Evolutionary conservation across 2,329 filamentous ascomycete species (phyloP), one percentile per base, ranked within the genome.

Genomic region (Penicillium frequentans): DNA sequence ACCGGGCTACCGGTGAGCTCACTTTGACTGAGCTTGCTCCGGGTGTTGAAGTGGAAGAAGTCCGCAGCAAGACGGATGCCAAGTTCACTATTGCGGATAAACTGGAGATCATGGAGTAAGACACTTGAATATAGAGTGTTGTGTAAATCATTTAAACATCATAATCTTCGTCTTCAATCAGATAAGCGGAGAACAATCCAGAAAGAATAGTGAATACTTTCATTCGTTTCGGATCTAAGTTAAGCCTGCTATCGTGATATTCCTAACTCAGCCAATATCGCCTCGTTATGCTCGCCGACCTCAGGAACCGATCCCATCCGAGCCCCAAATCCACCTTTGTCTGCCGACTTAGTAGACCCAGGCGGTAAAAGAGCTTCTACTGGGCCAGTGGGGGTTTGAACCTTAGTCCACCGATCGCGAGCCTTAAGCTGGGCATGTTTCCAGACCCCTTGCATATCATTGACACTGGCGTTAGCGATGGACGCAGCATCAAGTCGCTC

Each of bases 31-130:
- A 92, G 74, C 72, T 90, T 16, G 89, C 89, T 1, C 85, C 86
- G 1, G 87, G 86, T 0, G 84, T 90, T 0, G 81, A 81, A 13
- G 80, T 91, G 1, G 87, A 91, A 31, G 85, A 90, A 59, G 82
- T 92, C 3, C 83, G 77, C 75, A 77, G 79, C 63, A 90, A 90
- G 80, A 92, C 89, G 1, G 87, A 85, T 52, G 89, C 89, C 0
- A 78, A 81, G 39, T 92, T 91, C 69, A 71, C 73, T 5, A 82
- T 91, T 44, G 85, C 85, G 0, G 78, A 85, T 33, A 72, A 85
- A 27, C 54, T 90, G 45, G 80, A 81, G 63, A 75, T 74, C 2
- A 83, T 84, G 78, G 77, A 76, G 52, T 73, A 64, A 56, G 39
- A 58, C n/a, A 27, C 16, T 44, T 7, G 23, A 27, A 23, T 42